phyloP scores from a whole-genome alignment of 306 rosid species.

The Malus asiatica region DNA sequence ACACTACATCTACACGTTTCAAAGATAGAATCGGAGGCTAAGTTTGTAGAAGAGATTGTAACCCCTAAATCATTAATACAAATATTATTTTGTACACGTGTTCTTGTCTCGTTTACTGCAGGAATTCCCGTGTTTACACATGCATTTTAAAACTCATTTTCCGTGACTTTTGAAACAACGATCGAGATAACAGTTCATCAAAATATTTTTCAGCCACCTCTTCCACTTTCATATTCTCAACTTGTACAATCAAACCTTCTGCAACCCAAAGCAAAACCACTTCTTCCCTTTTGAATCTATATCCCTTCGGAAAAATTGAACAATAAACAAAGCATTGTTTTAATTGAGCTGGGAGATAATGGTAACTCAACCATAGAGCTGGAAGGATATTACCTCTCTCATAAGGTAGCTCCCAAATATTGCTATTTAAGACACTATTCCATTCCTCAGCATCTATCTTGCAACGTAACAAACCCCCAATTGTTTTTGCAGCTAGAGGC shows the following conservation, averaged over 20 bases:
- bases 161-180: not conserved
- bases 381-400: not conserved
- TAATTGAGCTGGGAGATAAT: slow-evolving; percentile 7
- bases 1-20: too few species aligned
- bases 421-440: not conserved
- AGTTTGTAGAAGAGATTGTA: too few species aligned
- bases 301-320: slow-evolving; percentile 8
- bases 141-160: not conserved
- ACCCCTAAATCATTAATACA: too few species aligned
- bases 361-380: not conserved
- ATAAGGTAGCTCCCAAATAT: not conserved
- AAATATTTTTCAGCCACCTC: not conserved
- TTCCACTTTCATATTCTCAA: not conserved
- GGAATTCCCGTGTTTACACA: too few species aligned
- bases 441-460: not conserved
- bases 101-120: too few species aligned
- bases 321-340: slow-evolving; percentile 11
- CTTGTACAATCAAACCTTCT: not conserved
- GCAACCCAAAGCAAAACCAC: slow-evolving; percentile 13
- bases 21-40: too few species aligned
- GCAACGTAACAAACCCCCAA: not conserved
- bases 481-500: not conserved
- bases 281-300: not conserved
- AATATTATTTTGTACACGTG: too few species aligned
- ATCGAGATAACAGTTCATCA: not conserved